Evolutionary conservation across 768 basidiomycete genomes (phyloP), one percentile per base, ranked within the genome.

Genomic region (Trametopsis cervina): DNA sequence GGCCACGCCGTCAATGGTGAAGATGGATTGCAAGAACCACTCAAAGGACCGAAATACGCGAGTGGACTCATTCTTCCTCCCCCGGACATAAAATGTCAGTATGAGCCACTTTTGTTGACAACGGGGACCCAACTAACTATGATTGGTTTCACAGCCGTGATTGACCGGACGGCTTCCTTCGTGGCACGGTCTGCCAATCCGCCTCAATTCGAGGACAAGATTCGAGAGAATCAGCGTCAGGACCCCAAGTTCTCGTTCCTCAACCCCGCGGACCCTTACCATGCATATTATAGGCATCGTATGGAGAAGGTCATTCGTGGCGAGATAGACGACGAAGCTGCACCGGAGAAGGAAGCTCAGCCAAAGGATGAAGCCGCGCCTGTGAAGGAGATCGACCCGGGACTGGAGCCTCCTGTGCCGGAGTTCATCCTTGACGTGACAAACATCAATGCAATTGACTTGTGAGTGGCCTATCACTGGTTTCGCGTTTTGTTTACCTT

Each of bases 161-260:
- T 98, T 54, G 96, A 98, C 73, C 81, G 91, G 60, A 99, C 96
- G 12, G 94, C 96, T 3, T 66, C 76, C 11, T 91, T 87, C 51
- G 88, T 98, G 52, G 90, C 93, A 27, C 85, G 89, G 54, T 95
- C 93, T n/a, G 87, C 86, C 22, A 89, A 96, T 59, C 92, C 94
- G 5, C 80, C 83, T 9, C 81, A 86, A 58, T 93, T 99, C 61
- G 95, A 98, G 70, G 90, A 93, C 63, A 94, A 95, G 70, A 92
- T 99, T 66, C 83, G 93, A 58, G 93, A 97, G 69, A 87, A 89
- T 60, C 94, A 94, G 68, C 89, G 92, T 69, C 78, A 83, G 55
- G 95, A 98, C 73, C 91, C 93, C 49, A 95, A 96, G 70, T 99
- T 98, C 76, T 92, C 95, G 49, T 99, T 99, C 75, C 79, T 99